A percentile compares a stretch with the other conserved stretches of the same genome.
phyloP scores from a whole-genome alignment of 2,329 filamentous ascomycete genomes.

The Colletotrichum sp. region DNA sequence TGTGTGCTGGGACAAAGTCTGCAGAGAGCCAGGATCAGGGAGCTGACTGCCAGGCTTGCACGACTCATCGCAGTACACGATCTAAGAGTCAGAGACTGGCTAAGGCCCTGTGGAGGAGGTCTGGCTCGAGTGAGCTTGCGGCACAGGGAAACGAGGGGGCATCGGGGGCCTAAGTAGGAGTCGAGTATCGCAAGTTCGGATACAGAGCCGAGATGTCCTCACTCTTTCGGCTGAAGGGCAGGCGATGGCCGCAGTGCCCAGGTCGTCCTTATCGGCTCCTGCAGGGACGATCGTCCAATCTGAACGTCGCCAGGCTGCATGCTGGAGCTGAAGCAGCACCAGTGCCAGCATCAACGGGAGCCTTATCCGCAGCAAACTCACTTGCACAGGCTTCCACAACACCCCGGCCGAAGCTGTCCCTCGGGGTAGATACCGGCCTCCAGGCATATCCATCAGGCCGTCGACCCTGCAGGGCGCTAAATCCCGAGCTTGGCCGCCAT shows the following conservation, averaged over 20 bases:
- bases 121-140: background rate
- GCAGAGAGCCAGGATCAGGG: conserved; percentile 10
- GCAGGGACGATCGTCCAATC: background rate
- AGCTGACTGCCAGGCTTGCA: background rate
- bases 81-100: conserved; percentile 9
- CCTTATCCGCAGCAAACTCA: background rate
- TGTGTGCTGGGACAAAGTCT: conserved; percentile 4
- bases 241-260: background rate
- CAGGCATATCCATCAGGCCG: conserved; percentile 6
- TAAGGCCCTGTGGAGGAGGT: background rate
- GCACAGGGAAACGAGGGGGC: background rate
- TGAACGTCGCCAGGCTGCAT: background rate
- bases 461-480: conserved; percentile 14
- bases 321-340: background rate
- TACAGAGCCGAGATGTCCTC: background rate
- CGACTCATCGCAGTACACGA: conserved; percentile 8
- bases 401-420: background rate
- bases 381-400: background rate
- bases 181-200: background rate
- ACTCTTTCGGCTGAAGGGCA: background rate
- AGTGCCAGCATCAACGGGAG: background rate
- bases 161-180: background rate
- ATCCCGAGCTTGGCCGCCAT: conserved; percentile 3
- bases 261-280: background rate
- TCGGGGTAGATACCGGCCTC: conserved; percentile 9